These are phyloP conservation scores for Scheffersomyces lignicola DNA, from an alignment of 1,139 yeast genomes.

Conservation along the genomic window DNA sequence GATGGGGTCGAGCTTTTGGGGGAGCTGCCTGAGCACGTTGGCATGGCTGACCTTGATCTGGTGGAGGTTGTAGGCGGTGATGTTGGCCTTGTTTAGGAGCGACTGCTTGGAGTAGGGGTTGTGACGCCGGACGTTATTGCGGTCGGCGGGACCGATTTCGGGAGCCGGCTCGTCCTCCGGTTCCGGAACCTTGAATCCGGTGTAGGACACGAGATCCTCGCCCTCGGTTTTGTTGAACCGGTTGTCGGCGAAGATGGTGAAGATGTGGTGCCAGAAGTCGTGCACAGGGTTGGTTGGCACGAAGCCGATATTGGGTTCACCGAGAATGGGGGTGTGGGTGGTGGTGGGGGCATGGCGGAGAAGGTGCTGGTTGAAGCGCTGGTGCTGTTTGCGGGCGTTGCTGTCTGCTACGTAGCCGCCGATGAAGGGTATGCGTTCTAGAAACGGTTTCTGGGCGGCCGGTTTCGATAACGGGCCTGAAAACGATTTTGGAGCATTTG, in stretches of 20 bases:
- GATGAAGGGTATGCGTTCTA: no score
- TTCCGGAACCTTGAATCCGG: slow-evolving; percentile 16
- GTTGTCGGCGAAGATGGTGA: slow-evolving; percentile 18
- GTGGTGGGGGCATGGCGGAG: not conserved
- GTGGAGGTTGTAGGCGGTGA: slow-evolving; percentile 22
- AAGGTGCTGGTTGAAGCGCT: not conserved
- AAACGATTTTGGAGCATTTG: no score
- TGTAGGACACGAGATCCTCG: slow-evolving; percentile 23
- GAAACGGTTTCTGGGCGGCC: no score
- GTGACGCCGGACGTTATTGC: slow-evolving; percentile 16
- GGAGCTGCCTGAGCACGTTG: slow-evolving; percentile 23
- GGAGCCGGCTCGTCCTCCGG: not conserved
- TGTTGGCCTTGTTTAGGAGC: slow-evolving; percentile 29
- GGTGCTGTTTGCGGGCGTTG: not conserved
- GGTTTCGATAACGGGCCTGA: no score
- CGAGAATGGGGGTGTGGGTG: slow-evolving; percentile 3
- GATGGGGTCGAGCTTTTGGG: slow-evolving; percentile 22
- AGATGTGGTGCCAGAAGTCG: slow-evolving; percentile 23
- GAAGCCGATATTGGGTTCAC: slow-evolving; percentile 17
- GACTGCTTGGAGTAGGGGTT: slow-evolving; percentile 28
- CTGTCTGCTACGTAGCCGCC: not conserved
- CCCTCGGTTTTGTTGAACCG: slow-evolving; percentile 15
- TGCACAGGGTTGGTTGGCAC: slow-evolving; percentile 16
- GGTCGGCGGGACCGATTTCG: not conserved
- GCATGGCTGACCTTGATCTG: slow-evolving; percentile 28